Evolutionary conservation across 495 filamentous ascomycete genomes (phyloP).

Genomic region (Aspergillus coremiiformis): DNA sequence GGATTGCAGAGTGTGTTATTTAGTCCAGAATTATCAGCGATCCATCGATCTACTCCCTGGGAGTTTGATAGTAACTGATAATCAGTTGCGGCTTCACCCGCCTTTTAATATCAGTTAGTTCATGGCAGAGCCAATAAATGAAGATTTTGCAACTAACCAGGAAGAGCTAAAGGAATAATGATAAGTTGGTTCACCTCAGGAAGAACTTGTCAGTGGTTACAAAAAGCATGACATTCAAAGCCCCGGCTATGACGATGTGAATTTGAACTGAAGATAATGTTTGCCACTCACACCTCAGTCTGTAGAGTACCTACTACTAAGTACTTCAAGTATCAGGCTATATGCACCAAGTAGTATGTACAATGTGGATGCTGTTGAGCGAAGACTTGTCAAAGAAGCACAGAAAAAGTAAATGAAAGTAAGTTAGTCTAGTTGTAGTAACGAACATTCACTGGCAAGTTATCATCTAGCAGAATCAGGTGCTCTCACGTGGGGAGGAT

Average conservation of each 20-base stretch:
- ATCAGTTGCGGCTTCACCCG: slow-evolving; percentile 12
- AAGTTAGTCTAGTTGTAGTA: not conserved
- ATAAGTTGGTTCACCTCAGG: not conserved
- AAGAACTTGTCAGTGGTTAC: not conserved
- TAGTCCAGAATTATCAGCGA: not conserved
- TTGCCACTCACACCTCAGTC: not conserved
- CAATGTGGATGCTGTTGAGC: too few species aligned
- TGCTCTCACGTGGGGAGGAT: not conserved
- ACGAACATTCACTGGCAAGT: too few species aligned
- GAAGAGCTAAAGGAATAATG: not conserved
- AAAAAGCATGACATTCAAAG: not conserved
- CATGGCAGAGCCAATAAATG: not conserved
- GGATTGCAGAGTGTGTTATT: not conserved
- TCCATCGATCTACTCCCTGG: not conserved
- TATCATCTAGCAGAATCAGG: too few species aligned
- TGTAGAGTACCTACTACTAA: not conserved
- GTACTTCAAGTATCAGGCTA: too few species aligned
- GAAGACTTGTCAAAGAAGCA: too few species aligned
- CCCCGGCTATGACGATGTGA: not conserved
- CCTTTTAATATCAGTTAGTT: slow-evolving; percentile 3
- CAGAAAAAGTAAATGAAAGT: not conserved
- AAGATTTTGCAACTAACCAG: not conserved
- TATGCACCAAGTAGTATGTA: too few species aligned
- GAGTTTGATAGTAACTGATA: slow-evolving; percentile 5
- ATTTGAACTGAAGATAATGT: not conserved